Conservation (phyloP, 1,284 basidiomycete genomes). For the Rhodotorula sp. region DNA sequence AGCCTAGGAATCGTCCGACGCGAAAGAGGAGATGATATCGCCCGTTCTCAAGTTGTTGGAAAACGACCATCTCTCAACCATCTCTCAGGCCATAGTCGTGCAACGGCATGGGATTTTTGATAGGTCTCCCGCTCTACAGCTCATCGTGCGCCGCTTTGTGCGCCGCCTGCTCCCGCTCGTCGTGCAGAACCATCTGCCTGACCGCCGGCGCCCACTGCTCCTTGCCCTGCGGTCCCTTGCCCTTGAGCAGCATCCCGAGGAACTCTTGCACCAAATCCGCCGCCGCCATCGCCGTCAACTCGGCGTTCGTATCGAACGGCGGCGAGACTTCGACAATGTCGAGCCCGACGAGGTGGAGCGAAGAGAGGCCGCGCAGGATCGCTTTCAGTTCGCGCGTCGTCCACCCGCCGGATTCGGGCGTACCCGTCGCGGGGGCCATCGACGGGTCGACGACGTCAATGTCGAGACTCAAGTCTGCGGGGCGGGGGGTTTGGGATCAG, state of each 20-base stretch:
- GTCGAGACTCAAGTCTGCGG: conserved; percentile 29
- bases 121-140: conserved; percentile 2
- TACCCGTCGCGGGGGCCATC: conserved; percentile 54
- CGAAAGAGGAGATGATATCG: too few species aligned
- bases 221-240: conserved; percentile 11
- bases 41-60: too few species aligned
- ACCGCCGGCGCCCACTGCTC: conserved; percentile 22
- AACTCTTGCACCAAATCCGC: conserved; percentile 44
- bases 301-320: conserved; percentile 44
- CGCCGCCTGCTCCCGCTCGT: conserved; percentile 1
- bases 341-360: conserved; percentile 53
- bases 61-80: too few species aligned
- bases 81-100: too few species aligned
- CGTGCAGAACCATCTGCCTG: conserved; percentile 9
- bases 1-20: too few species aligned
- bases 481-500: too few species aligned
- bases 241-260: conserved; percentile 38
- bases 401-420: conserved; percentile 50
- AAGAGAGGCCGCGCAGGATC: conserved; percentile 51
- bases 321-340: conserved; percentile 53
- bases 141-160: conserved; percentile 16
- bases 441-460: conserved; percentile 50
- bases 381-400: conserved; percentile 53
- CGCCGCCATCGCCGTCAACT: conserved; percentile 41
- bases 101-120: too few species aligned